Evolutionary conservation across 1,139 yeast genomes (phyloP), one percentile per base, ranked within the genome.

Genomic region (Barnettozyma hawaiiensis): DNA sequence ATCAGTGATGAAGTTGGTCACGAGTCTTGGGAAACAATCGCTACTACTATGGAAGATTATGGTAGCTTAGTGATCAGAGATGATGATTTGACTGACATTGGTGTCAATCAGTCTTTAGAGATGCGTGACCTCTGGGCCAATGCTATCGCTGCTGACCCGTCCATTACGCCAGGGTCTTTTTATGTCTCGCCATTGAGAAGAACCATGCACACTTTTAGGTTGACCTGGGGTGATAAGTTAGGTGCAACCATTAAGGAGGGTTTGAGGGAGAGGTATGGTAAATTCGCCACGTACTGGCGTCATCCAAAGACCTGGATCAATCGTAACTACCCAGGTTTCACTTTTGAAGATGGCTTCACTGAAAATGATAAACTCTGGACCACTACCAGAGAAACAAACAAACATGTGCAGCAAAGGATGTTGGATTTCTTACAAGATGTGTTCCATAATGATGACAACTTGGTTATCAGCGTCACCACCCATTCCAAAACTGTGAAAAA

Each of bases 401-500:
- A 61, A 43, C 73, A 77, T 46, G 84, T 78, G 50, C 70, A 75
- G 39, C 46, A 70, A 11, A 64, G 89, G 31, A 63, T 75, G 7
- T 66, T 71, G 43, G 51, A 55, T 16, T 79, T 78, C 47, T 65
- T 81, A 46, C 78, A 76, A 49, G 53, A 56, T 8, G 42, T 81
- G n/a, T 80, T 77, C 47, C 70, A 69, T 23, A 57, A 61, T 28
- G 71, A 69, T 40, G 62, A 64, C 29, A 60, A 66, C 43, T 48
- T 62, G 7, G 61, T 68, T 12, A 60, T 79, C 31, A 74, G 74
- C 26, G 67, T 75, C 32, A 77, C 85, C 1, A 71, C 81, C 6
- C 86, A 81, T 55, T 78, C 83, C 1, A 85, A 85, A 4, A 75
- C 78, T 19, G 77, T 79, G 28, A 61, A 79, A 46, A 67, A 76